A percentile compares a stretch with the other conserved stretches of the same genome.
phyloP scores from a whole-genome alignment of 2,329 filamentous ascomycete genomes.

The Emericellopsis atlantica region DNA sequence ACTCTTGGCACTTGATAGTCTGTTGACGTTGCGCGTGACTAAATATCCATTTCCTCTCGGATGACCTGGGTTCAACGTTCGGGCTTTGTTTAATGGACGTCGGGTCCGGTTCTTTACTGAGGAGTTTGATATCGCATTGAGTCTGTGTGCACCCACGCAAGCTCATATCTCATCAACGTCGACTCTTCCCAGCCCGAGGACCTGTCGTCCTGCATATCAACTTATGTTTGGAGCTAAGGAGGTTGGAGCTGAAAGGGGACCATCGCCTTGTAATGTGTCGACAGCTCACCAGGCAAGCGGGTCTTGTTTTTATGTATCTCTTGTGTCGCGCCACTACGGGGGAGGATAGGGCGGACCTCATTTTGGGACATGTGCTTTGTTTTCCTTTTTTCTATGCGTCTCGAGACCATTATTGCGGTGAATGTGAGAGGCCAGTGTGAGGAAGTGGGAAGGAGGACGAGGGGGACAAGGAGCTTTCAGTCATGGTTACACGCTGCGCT shows the following conservation, averaged over 20 bases:
- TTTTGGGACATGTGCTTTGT: conserved; percentile 13
- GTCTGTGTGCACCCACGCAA: conserved; percentile 3
- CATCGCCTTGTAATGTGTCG: conserved; percentile 1
- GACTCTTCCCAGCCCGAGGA: neutral
- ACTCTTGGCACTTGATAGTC: no score
- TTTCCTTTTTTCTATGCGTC: conserved; percentile 6
- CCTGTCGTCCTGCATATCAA: conserved; percentile 3
- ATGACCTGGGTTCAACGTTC: neutral
- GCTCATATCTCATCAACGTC: conserved; percentile 10
- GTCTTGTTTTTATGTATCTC: conserved; percentile 21
- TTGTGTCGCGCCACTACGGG: conserved; percentile 14
- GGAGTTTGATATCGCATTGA: conserved; percentile 27
- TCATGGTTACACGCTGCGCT: neutral
- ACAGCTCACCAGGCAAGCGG: conserved; percentile 13
- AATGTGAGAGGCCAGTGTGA: conserved; percentile 9
- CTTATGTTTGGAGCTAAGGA: neutral
- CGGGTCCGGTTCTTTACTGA: conserved; percentile 21
- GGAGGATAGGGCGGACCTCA: conserved; percentile 10
- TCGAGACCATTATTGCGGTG: neutral
- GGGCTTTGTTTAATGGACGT: neutral
- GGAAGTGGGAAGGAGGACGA: conserved; percentile 14
- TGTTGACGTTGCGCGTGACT: no score
- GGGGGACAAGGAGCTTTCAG: neutral
- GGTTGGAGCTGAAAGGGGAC: no score
- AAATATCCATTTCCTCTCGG: no score